Evolutionary conservation across 1,139 yeast species (phyloP), one percentile per base, ranked within the genome.

Genomic region (Arxiozyma heterogenica): DNA sequence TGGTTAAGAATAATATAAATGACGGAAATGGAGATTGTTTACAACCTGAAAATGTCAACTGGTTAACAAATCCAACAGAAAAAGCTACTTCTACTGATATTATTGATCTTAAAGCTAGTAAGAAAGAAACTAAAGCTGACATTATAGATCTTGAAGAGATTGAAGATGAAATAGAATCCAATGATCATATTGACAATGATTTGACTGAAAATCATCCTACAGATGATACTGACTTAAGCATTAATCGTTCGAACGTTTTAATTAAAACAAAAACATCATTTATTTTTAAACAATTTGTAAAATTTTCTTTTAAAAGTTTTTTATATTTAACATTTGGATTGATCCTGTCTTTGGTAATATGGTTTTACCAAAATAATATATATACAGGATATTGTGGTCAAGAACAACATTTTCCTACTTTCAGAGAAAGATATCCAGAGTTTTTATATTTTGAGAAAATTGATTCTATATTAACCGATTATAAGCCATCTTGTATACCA

Each of bases 301-400:
- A 41, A 38, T 11, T 27, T 27, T 22, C 43, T 2, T 27, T 45
- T 5, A 53, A 58, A 18, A 4, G 57, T 17, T 17, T 52, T 12
- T 18, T 58, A 55, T 65, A 20, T 47, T 55, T 3, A 7, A 4
- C 49, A 65, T 44, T 46, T 17, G 45, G 25, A 8, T 7, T 46
- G 6, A 20, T 41, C 3, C 43, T 66, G 8, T 53, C 72, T 3
- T 74, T 74, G 58, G 76, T 73, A 0, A 72, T 78, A 51, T 83
- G 88, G 87, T 83, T 81, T 61, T 72, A 86, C 53, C 84, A 83
- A 57, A 84, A 83, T 63, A 74, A 77, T 34, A 63, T 76, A 25
- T 69, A 78, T 44, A 75, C 81, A 52, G 94, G 94, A 0, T 85
- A 79, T 64, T 85, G 94, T 73, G 89, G 86, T 0, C 72, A 76